These are phyloP conservation scores for Xylaria sp. DNA, from an alignment of 2,329 filamentous ascomycete species.

Conservation along the genomic window DNA sequence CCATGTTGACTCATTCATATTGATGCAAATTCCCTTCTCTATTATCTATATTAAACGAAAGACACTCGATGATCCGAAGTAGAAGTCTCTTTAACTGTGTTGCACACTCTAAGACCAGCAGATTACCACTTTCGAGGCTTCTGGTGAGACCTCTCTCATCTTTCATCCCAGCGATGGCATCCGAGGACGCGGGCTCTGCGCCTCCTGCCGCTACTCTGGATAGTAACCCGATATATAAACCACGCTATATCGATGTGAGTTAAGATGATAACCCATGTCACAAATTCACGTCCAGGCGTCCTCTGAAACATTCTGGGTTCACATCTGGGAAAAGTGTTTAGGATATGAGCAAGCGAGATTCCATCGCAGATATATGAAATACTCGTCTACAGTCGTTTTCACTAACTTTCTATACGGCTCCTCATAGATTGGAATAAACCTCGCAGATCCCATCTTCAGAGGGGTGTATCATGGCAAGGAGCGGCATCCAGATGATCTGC, in stretches of 20 bases:
- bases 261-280: not conserved
- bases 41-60: not conserved
- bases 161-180: constrained; percentile 42
- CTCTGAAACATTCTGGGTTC: not conserved
- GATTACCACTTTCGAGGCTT: constrained; percentile 15
- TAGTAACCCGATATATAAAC: constrained; percentile 51
- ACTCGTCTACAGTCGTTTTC: not conserved
- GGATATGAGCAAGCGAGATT: not conserved
- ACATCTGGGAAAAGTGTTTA: not conserved
- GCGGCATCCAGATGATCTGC: constrained; percentile 76
- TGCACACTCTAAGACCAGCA: constrained; percentile 25
- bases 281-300: not conserved
- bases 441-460: constrained; percentile 89
- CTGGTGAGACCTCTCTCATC: constrained; percentile 35
- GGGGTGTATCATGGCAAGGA: constrained; percentile 85
- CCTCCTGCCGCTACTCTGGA: constrained; percentile 31
- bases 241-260: constrained; percentile 71
- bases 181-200: constrained; percentile 37
- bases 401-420: constrained; percentile 11
- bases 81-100: constrained; percentile 30
- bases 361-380: not conserved
- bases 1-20: constrained; percentile 25
- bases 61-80: constrained; percentile 33
- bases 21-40: not conserved
- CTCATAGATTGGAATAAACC: constrained; percentile 86